Evolutionary conservation across 2,329 filamentous ascomycete species (phyloP), one percentile per base, ranked within the genome.

Genomic region (Calonectria pteridis): DNA sequence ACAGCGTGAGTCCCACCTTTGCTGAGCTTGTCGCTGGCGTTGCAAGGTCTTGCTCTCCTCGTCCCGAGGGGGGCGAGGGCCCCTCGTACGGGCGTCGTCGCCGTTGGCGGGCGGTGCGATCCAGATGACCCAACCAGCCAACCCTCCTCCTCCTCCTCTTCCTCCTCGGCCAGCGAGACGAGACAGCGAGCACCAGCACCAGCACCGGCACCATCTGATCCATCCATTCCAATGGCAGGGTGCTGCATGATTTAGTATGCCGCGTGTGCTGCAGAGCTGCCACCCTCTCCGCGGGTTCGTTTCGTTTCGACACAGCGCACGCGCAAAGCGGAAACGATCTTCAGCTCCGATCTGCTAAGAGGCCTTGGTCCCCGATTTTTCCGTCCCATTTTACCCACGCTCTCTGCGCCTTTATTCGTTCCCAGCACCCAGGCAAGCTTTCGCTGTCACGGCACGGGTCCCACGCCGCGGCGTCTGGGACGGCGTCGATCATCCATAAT

Each of bases 401-500:
- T 46, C 29, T 70, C 58, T 67, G 37, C 33, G 55, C 55, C 50
- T 37, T 40, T 31, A 58, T 63, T 46, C 37, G 58, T 58, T 70
- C 49, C 58, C 55, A 62, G 37, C 50, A 37, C 29, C 33, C 46
- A 59, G 49, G 77, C 71, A 76, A 76, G 76, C 75, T 78, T 76
- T 68, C 66, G 37, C 75, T 68, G 62, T 58, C 62, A 66, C 62
- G 62, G 68, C 58, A 55, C 71, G 69, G 65, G 73, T 74, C 67
- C 69, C 67, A 77, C 73, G 64, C 66, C 55, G 35, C 71, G 67
- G 76, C 76, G 40, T 63, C 67, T 33, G 65, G 72, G 50, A 51
- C 73, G 66, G 67, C 35, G 77, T 71, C 67, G 77, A 78, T 78
- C 77, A 50, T 67, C 68, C 66, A 29, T 31, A 75, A 59, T 70